Conservation (phyloP, 306 rosid genomes). For the Mucuna pruriens region DNA sequence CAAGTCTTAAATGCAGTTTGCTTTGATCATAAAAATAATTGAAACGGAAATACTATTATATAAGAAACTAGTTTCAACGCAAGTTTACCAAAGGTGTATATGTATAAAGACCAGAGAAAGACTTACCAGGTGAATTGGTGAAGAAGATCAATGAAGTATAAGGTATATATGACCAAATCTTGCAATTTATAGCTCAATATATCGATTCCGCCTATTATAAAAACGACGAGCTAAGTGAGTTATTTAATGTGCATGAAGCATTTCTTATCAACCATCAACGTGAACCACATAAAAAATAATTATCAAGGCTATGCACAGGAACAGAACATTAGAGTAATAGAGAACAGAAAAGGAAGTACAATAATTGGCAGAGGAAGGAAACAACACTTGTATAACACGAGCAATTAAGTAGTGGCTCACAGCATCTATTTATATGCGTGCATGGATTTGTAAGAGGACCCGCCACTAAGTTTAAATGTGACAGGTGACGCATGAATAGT, state of each 20-base stretch:
- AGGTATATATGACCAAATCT: not conserved
- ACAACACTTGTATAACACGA: not conserved
- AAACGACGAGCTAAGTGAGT: not conserved
- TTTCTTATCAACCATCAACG: not conserved
- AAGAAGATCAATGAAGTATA: too few species aligned
- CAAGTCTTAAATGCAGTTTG: not conserved
- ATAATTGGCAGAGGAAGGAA: not conserved
- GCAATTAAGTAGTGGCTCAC: not conserved
- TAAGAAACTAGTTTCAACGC: not conserved
- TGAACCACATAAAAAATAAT: too few species aligned
- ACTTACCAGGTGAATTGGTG: too few species aligned
- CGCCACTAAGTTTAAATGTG: not conserved
- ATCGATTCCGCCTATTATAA: not conserved
- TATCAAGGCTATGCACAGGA: too few species aligned
- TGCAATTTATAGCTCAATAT: constrained; percentile 10
- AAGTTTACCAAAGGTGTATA: not conserved
- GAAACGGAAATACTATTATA: not conserved
- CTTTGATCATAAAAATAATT: not conserved
- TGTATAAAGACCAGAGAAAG: not conserved
- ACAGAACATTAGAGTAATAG: too few species aligned
- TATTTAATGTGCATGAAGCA: not conserved
- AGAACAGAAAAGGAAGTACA: too few species aligned
- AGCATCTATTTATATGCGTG: not conserved
- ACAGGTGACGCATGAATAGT: not conserved
- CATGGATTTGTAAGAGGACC: not conserved